Evolutionary conservation across 345 rosid genomes (phyloP), one percentile per base, ranked within the genome.

Genomic region (Streptanthus diversifolius): DNA sequence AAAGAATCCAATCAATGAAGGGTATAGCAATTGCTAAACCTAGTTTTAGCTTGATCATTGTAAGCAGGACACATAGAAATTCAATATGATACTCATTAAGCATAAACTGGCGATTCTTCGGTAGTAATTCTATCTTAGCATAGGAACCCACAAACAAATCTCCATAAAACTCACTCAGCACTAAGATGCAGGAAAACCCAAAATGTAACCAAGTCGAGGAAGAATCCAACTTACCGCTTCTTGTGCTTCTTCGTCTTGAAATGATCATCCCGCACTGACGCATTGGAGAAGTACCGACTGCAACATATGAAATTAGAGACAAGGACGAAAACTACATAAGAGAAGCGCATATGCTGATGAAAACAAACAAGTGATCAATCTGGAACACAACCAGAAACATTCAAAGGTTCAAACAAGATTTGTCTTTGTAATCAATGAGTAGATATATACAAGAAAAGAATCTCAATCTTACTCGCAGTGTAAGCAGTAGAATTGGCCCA

Each of bases 401-500:
- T 32, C 27, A 11, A 27, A 11, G 1, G 32, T 9, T 12, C 15
- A 36, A 8, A 13, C 24, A 47, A 19, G n/a, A n/a, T n/a, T n/a
- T n/a, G n/a, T n/a, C n/a, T n/a, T n/a, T n/a, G n/a, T n/a, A n/a
- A n/a, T n/a, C n/a, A n/a, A n/a, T n/a, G n/a, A n/a, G n/a, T n/a
- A n/a, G n/a, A n/a, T n/a, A n/a, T n/a, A n/a, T n/a, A n/a, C n/a
- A n/a, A 12, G 30, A 21, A 10, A 8, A 61, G 19, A 60, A 22
- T 2, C 0, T 10, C 8, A 51, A 43, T 52, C 89, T 41, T 77
- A 95, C 99, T 95, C 98, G 95, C 99, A 95, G 82, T 86, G 93
- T 36, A 90, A 72, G 85, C 99, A 95, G 76, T 92, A 95, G 80
- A 79, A 87, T 65, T 95, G 99, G 3, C 98, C 99, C 99, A 95